A percentile compares a stretch with the other conserved stretches of the same genome.
These are phyloP conservation scores for Aspergillus indologenus DNA, from an alignment of 495 filamentous ascomycete species.

Conservation along the genomic window DNA sequence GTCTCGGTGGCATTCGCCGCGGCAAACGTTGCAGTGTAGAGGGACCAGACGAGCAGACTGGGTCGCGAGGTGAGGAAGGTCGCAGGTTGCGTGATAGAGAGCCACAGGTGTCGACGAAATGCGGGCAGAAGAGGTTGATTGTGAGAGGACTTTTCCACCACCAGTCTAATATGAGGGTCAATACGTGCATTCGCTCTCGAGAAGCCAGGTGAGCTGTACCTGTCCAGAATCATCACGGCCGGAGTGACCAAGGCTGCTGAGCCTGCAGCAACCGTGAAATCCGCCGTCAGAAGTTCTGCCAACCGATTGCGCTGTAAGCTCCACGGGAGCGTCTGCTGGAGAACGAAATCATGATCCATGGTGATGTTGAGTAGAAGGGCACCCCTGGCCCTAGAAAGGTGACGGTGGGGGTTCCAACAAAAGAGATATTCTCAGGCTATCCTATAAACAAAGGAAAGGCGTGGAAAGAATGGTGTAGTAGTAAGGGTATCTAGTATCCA, in stretches of 20 bases:
- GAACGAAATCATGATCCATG: slow-evolving; percentile 16
- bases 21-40: slow-evolving; percentile 85
- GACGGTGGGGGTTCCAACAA: not conserved
- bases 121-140: slow-evolving; percentile 62
- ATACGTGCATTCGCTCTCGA: not conserved
- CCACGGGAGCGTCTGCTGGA: slow-evolving; percentile 28
- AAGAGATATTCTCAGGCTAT: not conserved
- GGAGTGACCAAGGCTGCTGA: slow-evolving; percentile 40
- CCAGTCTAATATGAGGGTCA: slow-evolving; percentile 27
- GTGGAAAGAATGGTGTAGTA: not conserved
- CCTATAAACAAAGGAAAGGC: slow-evolving; percentile 2
- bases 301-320: slow-evolving; percentile 30
- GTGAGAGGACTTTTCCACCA: slow-evolving; percentile 89
- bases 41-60: slow-evolving; percentile 72
- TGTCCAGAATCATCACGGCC: slow-evolving; percentile 42
- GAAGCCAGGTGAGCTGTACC: slow-evolving; percentile 18
- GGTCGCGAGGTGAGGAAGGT: slow-evolving; percentile 69
- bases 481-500: not conserved
- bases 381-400: not conserved
- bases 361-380: not conserved
- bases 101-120: slow-evolving; percentile 56
- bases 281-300: slow-evolving; percentile 32
- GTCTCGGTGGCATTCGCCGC: slow-evolving; percentile 71
- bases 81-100: slow-evolving; percentile 65
- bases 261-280: slow-evolving; percentile 35